Conservation (phyloP, 305 asterid species). For the Fraxinus baroniana region DNA sequence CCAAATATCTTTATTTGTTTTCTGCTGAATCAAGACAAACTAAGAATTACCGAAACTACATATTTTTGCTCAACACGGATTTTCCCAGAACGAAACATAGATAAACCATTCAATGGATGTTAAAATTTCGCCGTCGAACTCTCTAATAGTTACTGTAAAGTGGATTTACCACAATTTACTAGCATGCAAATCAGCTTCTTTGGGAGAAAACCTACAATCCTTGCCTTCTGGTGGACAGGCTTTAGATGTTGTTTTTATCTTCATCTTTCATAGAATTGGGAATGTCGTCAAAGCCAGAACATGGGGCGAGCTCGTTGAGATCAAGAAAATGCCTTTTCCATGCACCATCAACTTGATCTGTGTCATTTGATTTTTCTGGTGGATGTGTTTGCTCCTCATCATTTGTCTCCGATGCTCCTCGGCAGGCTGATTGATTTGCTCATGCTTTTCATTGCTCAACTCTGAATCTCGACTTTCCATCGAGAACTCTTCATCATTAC, state of each 20-base stretch:
- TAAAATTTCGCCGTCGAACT: slow-evolving; percentile 39
- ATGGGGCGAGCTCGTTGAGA: slow-evolving; percentile 94
- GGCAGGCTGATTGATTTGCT: slow-evolving; percentile 34
- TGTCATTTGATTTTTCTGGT: slow-evolving; percentile 36
- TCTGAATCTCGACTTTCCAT: slow-evolving; percentile 55
- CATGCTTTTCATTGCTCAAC: slow-evolving; percentile 39
- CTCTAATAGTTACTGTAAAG: slow-evolving; percentile 35
- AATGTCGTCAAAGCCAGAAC: slow-evolving; percentile 80
- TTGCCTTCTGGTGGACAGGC: slow-evolving; percentile 13
- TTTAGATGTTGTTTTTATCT: slow-evolving; percentile 44
- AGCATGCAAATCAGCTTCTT: slow-evolving; percentile 49
- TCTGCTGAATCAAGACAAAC: slow-evolving; percentile 29
- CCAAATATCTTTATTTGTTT: slow-evolving; percentile 28
- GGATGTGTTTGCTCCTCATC: slow-evolving; percentile 36
- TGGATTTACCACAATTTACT: slow-evolving; percentile 31
- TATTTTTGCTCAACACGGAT: slow-evolving; percentile 33
- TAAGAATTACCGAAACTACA: slow-evolving; percentile 60
- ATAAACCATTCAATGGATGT: slow-evolving; percentile 32
- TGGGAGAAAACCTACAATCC: slow-evolving; percentile 28
- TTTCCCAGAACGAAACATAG: slow-evolving; percentile 36
- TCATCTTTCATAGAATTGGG: slow-evolving; percentile 59
- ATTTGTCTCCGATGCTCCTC: slow-evolving; percentile 36
- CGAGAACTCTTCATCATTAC: slow-evolving; percentile 51
- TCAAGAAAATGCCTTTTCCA: slow-evolving; percentile 77
- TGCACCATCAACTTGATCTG: slow-evolving; percentile 42